Evolutionary conservation across 768 basidiomycete genomes (phyloP), one percentile per base, ranked within the genome.

Genomic region (Kwoniella heveanensis): DNA sequence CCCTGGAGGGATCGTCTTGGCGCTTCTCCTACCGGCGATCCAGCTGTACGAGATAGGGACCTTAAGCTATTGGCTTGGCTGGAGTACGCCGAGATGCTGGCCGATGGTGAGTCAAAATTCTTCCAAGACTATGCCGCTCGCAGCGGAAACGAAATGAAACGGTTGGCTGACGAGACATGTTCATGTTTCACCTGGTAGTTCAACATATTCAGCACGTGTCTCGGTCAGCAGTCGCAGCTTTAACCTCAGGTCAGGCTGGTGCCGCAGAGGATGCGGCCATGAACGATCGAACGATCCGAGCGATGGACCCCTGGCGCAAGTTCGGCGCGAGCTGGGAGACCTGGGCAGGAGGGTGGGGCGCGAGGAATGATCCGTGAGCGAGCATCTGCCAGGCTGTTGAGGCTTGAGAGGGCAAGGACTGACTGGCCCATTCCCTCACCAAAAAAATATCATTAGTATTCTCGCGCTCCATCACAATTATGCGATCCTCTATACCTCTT

Each of bases 1-100:
- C 47, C 66, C 4, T 77, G 75, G 75, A 48, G 71, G 15, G 73
- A 74, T 2, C 54, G 68, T 4, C 57, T 77, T 0, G 54, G 56
- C 1, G 27, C 50, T 17, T 46, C 37, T n/a, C 47, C 62, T 2
- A 24, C 61, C 9, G 52, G 36, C 19, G 73, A 74, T 56, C 66
- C 68, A n/a, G 68, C 63, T 0, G 67, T 71, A 15, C 59, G 76
- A 36, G 78, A 79, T 63, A 63, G 75, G 29, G 77, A 79, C 54
- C 60, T 70, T 19, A 77, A 76, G 57, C 61, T 79, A 6, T 64
- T 78, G 22, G 69, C 74, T 17, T 79, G 78, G 78, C 50, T 77
- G 21, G 78, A 79, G 61, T 76, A 78, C 57, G 58, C 72, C 27
- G 78, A 79, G 57, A 71, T 64, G 9, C 65, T 79, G 1, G 68